Base-by-base conservation (phyloP, 148 eudicot genomes). In the Pouteria glomerata region DNA sequence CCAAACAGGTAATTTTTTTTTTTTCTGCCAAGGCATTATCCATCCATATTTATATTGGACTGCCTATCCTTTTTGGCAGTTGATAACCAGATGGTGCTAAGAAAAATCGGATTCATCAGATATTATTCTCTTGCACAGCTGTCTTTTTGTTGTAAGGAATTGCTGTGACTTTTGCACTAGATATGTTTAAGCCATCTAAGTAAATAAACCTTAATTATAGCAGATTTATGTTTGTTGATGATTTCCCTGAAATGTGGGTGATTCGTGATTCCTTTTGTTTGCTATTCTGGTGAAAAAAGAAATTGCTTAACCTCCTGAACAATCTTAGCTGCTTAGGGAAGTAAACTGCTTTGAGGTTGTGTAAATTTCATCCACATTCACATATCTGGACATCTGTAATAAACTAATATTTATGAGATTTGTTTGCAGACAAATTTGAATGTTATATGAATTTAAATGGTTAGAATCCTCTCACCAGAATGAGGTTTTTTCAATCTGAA, bases 271-370 rank as follows among this genome's bases (percentile, higher is more conserved):
- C 6, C 35, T 12, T 67, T 26, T 7, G 0, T 66, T 44, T 19
- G 6, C 23, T 66, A 33, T 53, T 35, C 16, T 39, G 16, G 33
- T 39, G 44, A 39, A 47, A 23, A n/a, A 24, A 41, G 60, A n/a
- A n/a, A n/a, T 70, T 70, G 50, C 24, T 69, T 70, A 8, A 57
- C 58, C 39, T 35, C 37, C 34, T 69, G 60, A 14, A 8, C 61
- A 12, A 31, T 13, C 44, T n/a, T n/a, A n/a, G n/a, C n/a, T n/a
- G n/a, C n/a, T 53, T 37, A 21, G 13, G 33, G 27, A 23, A 69
- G 59, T 33, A 48, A 18, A 0, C 6, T 15, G 37, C 56, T 26
- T 26, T 66, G 37, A 12, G 27, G 19, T 63, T 41, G 0, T 39
- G 31, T 63, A 63, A 29, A 21, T 45, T 37, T 18, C 12, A 51